Conservation (phyloP, 805 yeast genomes). For the Metschnikowia cerradonensis region DNA sequence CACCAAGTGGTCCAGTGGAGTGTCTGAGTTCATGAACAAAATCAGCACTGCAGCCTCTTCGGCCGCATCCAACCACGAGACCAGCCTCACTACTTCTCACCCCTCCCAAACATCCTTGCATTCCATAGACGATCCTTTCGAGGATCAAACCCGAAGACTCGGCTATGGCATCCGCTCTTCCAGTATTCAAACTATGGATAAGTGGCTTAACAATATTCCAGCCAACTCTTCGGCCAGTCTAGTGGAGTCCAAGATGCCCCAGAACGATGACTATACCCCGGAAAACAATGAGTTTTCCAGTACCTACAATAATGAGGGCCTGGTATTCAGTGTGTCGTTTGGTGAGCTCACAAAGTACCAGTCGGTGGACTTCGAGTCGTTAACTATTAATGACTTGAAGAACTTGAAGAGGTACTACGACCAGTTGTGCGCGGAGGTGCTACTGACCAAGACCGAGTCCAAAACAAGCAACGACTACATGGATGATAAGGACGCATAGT, state of each 20-base stretch:
- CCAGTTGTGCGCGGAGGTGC: conserved; percentile 29
- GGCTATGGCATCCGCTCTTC: conserved; percentile 34
- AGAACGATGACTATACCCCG: conserved; percentile 3
- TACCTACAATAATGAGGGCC: conserved; percentile 19
- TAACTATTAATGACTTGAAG: conserved; percentile 34
- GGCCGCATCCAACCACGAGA: conserved; percentile 4
- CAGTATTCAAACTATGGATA: conserved; percentile 41
- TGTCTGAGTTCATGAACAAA: conserved; percentile 40
- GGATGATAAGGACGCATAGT: background rate
- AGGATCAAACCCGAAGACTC: conserved; percentile 19
- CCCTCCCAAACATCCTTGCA: conserved; percentile 31
- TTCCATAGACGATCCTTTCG: conserved; percentile 25
- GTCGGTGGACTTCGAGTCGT: conserved; percentile 32
- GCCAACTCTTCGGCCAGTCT: conserved; percentile 6
- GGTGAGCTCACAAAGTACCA: conserved; percentile 32
- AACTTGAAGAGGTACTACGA: conserved; percentile 34
- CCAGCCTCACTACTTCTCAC: conserved; percentile 4
- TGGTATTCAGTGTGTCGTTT: conserved; percentile 19
- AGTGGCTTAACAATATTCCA: conserved; percentile 37
- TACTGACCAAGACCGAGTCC: conserved; percentile 12
- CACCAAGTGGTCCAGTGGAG: conserved; percentile 37
- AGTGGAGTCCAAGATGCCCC: conserved; percentile 1
- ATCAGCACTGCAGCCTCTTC: conserved; percentile 24
- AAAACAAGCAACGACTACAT: conserved; percentile 16
- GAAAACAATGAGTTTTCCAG: conserved; percentile 7